phyloP scores from a whole-genome alignment of 306 rosid genomes.

The Fagus sylvatica region DNA sequence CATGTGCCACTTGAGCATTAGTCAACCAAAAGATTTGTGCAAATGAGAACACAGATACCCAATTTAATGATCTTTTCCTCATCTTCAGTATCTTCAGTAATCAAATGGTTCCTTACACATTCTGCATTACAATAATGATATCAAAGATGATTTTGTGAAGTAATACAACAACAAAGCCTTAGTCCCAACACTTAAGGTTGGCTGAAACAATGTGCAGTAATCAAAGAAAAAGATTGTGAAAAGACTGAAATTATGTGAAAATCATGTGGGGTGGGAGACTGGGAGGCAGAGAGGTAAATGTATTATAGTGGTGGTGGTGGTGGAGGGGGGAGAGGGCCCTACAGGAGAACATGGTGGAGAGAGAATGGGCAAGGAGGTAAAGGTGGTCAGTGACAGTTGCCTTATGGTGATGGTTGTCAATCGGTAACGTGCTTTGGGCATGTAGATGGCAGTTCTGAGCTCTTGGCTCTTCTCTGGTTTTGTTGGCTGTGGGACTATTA shows the following conservation, averaged over 20 bases:
- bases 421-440: too few relatives aligned
- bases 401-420: too few relatives aligned
- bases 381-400: too few relatives aligned
- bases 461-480: background rate
- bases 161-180: background rate
- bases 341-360: too few relatives aligned
- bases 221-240: too few relatives aligned
- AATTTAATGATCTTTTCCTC: constrained; percentile 34
- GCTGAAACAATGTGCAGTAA: too few relatives aligned
- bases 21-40: constrained; percentile 60
- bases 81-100: constrained; percentile 40
- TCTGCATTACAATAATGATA: constrained; percentile 27
- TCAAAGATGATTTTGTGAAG: constrained; percentile 5
- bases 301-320: background rate
- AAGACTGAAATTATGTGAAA: background rate
- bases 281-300: background rate
- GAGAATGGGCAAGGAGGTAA: too few relatives aligned
- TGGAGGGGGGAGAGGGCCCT: background rate
- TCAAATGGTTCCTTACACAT: constrained; percentile 35
- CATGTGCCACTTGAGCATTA: constrained; percentile 60
- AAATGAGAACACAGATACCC: constrained; percentile 54
- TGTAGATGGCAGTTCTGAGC: background rate
- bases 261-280: background rate
- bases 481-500: background rate
- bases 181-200: too few relatives aligned